Conservation (phyloP, 768 basidiomycete species). For the Kwoniella dendrophila region DNA sequence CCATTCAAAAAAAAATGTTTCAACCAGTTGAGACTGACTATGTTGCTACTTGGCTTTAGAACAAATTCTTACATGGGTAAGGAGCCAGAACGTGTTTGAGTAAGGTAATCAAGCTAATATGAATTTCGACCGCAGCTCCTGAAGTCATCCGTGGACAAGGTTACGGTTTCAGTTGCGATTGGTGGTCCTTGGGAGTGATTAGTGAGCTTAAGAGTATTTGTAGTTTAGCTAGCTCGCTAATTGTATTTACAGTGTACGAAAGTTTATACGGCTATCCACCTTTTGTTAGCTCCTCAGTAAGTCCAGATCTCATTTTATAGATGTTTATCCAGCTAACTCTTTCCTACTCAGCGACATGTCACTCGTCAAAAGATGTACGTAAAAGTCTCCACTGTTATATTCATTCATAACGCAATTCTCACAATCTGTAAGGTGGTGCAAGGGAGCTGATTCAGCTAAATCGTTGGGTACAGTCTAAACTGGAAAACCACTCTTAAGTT, state of each 20-base stretch:
- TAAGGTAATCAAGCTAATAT: too few species aligned
- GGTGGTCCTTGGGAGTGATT: slow-evolving; percentile 98
- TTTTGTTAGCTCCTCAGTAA: slow-evolving; percentile 89
- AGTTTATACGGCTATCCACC: slow-evolving; percentile 94
- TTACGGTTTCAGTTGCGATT: slow-evolving; percentile 92
- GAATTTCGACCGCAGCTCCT: too few species aligned
- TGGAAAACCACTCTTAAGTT: slow-evolving; percentile 89
- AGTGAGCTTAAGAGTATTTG: too few species aligned
- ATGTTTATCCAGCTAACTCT: not conserved
- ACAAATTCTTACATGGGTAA: slow-evolving; percentile 56
- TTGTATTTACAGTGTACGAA: slow-evolving; percentile 67
- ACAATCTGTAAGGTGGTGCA: not conserved
- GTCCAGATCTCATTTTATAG: slow-evolving; percentile 43
- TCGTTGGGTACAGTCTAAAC: slow-evolving; percentile 65
- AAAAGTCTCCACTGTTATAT: not conserved
- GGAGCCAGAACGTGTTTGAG: slow-evolving; percentile 47
- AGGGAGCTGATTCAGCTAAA: not conserved
- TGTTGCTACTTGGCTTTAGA: slow-evolving; percentile 14
- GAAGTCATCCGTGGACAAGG: slow-evolving; percentile 62
- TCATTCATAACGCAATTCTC: not conserved
- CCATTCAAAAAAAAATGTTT: too few species aligned
- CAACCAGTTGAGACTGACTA: too few species aligned
- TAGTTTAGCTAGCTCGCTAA: not conserved
- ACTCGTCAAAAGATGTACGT: slow-evolving; percentile 85
- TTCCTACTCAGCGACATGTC: slow-evolving; percentile 67